Percentiles rank a stretch among this genome's conserved stretches.
Conservation (phyloP, 2,329 filamentous ascomycete species). For the Arachnopeziza araneosa region DNA sequence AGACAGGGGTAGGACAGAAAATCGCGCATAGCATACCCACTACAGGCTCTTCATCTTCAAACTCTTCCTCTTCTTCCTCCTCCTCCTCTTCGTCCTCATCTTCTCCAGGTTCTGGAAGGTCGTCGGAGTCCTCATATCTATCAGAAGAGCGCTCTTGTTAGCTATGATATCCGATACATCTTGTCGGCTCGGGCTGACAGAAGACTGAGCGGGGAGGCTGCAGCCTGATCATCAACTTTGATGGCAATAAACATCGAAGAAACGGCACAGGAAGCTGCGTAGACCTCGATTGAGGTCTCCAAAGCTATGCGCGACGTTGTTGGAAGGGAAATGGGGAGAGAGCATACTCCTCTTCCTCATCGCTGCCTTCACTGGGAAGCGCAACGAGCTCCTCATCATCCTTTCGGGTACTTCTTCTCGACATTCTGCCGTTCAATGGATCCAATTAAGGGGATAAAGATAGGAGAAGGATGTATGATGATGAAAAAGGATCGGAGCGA, state of each 20-base stretch:
- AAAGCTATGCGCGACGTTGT: not conserved
- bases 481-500: not conserved
- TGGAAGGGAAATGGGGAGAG: not conserved
- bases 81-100: conserved; percentile 33
- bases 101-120: conserved; percentile 33
- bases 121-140: conserved; percentile 32
- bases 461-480: not conserved
- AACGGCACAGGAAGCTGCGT: conserved; percentile 8
- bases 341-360: conserved; percentile 29
- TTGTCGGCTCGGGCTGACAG: not conserved
- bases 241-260: conserved; percentile 2
- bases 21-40: conserved; percentile 18
- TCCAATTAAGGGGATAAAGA: not conserved
- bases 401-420: conserved; percentile 15
- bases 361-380: conserved; percentile 26
- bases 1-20: conserved; percentile 1
- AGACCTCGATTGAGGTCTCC: conserved; percentile 6
- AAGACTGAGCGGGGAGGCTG: not conserved
- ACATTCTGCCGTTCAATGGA: not conserved
- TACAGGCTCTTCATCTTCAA: conserved; percentile 17
- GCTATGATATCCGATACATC: not conserved
- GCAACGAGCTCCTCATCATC: conserved; percentile 28
- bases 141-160: conserved; percentile 6
- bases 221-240: conserved; percentile 1
- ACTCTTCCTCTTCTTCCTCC: conserved; percentile 32